A percentile compares a stretch with the other conserved stretches of the same genome.
Conservation (phyloP, 352 stramenopile genomes). For the Thalassiosira hispida region DNA sequence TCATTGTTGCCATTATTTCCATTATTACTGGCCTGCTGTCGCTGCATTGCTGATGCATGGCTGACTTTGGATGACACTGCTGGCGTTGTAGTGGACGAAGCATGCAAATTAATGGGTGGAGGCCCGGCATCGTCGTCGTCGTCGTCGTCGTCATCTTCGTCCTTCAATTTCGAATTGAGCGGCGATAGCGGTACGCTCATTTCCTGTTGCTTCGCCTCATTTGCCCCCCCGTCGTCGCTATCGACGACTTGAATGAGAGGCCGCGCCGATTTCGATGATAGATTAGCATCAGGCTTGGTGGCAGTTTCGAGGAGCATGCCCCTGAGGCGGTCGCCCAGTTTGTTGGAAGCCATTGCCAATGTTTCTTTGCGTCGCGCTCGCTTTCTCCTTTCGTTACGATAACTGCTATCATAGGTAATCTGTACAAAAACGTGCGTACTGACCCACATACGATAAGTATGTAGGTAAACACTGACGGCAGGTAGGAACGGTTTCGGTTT, state of each 20-base stretch:
- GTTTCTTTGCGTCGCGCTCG: no score
- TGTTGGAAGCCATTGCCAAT: conserved; percentile 9
- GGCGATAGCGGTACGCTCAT: not conserved
- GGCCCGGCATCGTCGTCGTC: conserved; percentile 9
- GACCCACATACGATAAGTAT: no score
- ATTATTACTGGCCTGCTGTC: no score
- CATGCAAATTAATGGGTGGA: conserved; percentile 25
- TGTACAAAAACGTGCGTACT: no score
- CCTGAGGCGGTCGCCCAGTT: conserved; percentile 24
- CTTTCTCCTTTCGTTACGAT: no score
- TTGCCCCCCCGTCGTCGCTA: no score
- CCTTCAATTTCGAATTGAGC: conserved; percentile 18
- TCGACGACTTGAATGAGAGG: conserved; percentile 24
- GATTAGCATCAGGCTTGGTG: not conserved
- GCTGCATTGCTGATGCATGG: not conserved
- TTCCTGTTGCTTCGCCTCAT: not conserved
- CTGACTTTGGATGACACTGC: not conserved
- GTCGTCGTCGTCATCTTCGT: conserved; percentile 17
- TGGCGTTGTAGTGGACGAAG: no score
- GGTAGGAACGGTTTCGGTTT: no score
- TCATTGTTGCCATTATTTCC: not conserved
- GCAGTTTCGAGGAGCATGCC: conserved; percentile 18
- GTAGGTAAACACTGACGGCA: no score
- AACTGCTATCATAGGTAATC: no score
- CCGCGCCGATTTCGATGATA: not conserved